Evolutionary conservation across 2,329 filamentous ascomycete species (phyloP).

Genomic region (Arthrobotrys sinensis): DNA sequence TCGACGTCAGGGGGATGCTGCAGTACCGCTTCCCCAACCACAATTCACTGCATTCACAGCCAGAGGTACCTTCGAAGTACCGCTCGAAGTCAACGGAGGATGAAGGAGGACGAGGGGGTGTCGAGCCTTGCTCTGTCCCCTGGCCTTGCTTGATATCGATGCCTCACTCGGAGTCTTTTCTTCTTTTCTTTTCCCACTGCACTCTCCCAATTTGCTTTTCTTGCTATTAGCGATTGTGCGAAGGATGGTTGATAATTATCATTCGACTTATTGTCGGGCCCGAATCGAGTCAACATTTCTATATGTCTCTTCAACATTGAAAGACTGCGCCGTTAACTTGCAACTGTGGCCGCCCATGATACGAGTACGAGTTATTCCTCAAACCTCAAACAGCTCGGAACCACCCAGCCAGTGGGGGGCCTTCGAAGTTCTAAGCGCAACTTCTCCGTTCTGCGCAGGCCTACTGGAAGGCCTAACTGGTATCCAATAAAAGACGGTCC

Average conservation of each 20-base stretch:
- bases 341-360: constrained; percentile 40
- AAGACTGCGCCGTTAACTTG: constrained; percentile 11
- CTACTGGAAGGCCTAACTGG: constrained; percentile 14
- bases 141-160: constrained; percentile 40
- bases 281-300: constrained; percentile 8
- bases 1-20: constrained; percentile 35
- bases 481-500: constrained; percentile 39
- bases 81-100: background rate
- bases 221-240: constrained; percentile 4
- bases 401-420: constrained; percentile 45
- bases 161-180: constrained; percentile 51
- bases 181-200: constrained; percentile 38
- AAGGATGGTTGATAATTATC: constrained; percentile 9
- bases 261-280: constrained; percentile 5
- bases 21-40: background rate
- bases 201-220: constrained; percentile 15
- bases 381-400: constrained; percentile 14
- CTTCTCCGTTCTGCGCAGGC: constrained; percentile 21
- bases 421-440: constrained; percentile 55
- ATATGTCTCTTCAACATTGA: constrained; percentile 3
- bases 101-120: background rate
- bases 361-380: constrained; percentile 23
- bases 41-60: background rate
- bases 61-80: constrained; percentile 53
- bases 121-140: constrained; percentile 22